These are phyloP conservation scores for Sporobolomyces pararoseus DNA, from an alignment of 768 basidiomycete genomes.

Conservation along the genomic window DNA sequence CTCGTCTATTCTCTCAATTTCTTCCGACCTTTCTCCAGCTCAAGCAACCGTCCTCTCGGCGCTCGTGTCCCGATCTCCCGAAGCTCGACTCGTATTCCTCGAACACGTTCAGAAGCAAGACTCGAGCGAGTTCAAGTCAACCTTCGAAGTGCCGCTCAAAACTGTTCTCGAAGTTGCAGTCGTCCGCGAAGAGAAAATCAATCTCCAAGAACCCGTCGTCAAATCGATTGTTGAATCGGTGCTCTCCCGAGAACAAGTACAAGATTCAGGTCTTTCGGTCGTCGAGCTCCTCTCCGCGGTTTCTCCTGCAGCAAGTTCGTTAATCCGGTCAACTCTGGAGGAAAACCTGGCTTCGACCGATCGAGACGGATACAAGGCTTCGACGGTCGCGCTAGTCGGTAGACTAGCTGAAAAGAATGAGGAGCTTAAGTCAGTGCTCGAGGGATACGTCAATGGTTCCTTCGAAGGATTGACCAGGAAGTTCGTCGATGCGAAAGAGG, in stretches of 20 bases:
- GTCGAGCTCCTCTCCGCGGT: constrained; percentile 11
- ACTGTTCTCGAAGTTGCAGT: constrained; percentile 23
- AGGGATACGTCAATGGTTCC: constrained; percentile 6
- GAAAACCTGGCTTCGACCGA: constrained; percentile 10
- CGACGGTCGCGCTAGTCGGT: constrained; percentile 5
- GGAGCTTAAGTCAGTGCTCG: not conserved
- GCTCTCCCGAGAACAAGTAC: not conserved
- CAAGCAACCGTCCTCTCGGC: constrained; percentile 9
- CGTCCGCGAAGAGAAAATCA: not conserved
- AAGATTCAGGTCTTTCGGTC: not conserved
- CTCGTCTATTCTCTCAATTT: constrained; percentile 6
- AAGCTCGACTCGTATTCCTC: constrained; percentile 11
- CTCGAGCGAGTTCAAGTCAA: not conserved
- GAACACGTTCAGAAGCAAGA: not conserved
- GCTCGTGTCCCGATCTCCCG: constrained; percentile 22
- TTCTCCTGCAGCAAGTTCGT: not conserved
- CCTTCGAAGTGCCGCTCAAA: constrained; percentile 10
- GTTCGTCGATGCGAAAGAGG: constrained; percentile 28
- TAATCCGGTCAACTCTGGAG: not conserved
- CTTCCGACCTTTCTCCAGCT: not conserved
- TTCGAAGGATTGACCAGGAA: constrained; percentile 15
- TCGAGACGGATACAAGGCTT: constrained; percentile 16
- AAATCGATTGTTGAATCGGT: not conserved
- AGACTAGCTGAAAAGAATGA: not conserved
- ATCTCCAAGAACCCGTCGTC: not conserved